A percentile compares a stretch with the other conserved stretches of the same genome.
These are phyloP conservation scores for Aspergillus pseudoterreus DNA, from an alignment of 2,329 filamentous ascomycete species.

Conservation along the genomic window DNA sequence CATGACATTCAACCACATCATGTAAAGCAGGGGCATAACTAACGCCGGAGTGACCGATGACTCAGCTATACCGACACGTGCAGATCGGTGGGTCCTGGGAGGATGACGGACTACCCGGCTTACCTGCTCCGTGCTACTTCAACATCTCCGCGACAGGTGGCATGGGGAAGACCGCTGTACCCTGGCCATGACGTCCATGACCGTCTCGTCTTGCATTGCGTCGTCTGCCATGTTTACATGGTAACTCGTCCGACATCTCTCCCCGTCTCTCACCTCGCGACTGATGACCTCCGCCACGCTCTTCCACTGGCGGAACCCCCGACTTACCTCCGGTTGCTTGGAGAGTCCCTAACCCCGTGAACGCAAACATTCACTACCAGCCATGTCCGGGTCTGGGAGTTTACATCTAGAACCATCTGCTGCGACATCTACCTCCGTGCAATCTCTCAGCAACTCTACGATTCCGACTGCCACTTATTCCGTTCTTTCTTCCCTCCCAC, in stretches of 20 bases:
- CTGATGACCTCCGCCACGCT: conserved; percentile 1
- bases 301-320: background rate
- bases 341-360: background rate
- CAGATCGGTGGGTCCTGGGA: background rate
- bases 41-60: too few species aligned
- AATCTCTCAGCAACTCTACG: conserved; percentile 20
- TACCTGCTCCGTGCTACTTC: background rate
- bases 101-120: background rate
- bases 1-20: background rate
- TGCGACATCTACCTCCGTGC: conserved; percentile 11
- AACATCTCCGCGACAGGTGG: background rate
- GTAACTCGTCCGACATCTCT: background rate
- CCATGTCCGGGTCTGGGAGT: conserved; percentile 1
- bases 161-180: background rate
- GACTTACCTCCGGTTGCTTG: background rate
- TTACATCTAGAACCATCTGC: background rate
- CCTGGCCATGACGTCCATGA: too few species aligned
- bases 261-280: background rate
- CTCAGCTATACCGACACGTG: background rate
- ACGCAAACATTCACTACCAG: background rate
- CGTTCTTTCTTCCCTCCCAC: conserved; percentile 24
- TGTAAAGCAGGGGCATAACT: too few species aligned
- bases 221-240: background rate
- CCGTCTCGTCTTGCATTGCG: too few species aligned
- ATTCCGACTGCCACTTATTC: conserved; percentile 15